phyloP scores from a whole-genome alignment of 2,329 filamentous ascomycete genomes.

The Colletotrichum gigasporum region DNA sequence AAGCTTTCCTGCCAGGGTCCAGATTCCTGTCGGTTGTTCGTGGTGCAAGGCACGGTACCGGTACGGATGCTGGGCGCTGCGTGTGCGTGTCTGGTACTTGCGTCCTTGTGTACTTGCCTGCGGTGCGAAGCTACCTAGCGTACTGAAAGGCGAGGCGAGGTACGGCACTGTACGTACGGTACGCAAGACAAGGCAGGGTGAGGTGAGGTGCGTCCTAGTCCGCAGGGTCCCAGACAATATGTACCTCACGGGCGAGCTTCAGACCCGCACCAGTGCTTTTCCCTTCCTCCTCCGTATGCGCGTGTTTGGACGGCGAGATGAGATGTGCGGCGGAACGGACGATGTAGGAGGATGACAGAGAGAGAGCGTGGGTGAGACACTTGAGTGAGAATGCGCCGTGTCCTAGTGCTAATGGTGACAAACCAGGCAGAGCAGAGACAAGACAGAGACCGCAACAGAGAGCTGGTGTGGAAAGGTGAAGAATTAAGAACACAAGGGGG shows the following conservation, averaged over 20 bases:
- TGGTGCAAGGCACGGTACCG: constrained; percentile 2
- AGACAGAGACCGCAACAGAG: not conserved
- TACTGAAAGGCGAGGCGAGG: too few species aligned
- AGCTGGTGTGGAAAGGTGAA: constrained; percentile 19
- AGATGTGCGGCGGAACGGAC: not conserved
- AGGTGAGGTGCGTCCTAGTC: not conserved
- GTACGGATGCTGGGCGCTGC: not conserved
- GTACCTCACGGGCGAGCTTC: constrained; percentile 29
- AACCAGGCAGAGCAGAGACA: constrained; percentile 1
- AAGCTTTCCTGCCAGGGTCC: not conserved
- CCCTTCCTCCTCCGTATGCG: not conserved
- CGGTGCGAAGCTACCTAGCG: too few species aligned
- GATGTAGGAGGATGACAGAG: constrained; percentile 9
- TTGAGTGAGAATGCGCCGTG: not conserved
- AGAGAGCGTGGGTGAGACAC: constrained; percentile 1
- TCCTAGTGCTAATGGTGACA: not conserved
- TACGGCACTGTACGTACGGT: too few species aligned
- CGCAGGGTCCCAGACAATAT: constrained; percentile 30
- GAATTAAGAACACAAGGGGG: constrained; percentile 27
- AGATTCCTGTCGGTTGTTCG: constrained; percentile 4
- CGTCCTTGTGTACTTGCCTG: too few species aligned
- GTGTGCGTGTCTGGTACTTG: not conserved
- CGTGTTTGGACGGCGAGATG: not conserved
- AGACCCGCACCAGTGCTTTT: not conserved
- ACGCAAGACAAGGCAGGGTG: too few species aligned